Base-by-base conservation (phyloP, 371 early-diverging fungal genomes). In the Lichtheimia ornata region DNA sequence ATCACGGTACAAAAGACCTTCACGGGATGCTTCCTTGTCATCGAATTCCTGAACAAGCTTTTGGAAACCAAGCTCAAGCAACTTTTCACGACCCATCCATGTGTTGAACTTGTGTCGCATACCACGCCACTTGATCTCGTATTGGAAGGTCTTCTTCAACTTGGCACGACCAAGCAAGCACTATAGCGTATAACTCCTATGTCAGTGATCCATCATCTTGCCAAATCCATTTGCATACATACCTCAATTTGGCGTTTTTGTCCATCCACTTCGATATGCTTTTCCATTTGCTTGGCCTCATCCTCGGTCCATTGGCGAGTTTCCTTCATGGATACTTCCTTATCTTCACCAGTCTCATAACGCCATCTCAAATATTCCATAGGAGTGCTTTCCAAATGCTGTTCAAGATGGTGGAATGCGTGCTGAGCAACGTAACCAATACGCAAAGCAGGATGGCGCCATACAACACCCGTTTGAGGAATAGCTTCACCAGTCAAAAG, bases 391-490 rank as follows among this genome's bases (percentile, higher is more conserved):
- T 91, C 91, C 57, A 90, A 67, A 66, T 92, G 93, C 70, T 90
- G 88, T 58, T 91, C 89, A 72, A 92, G 80, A 68, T 92, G 91
- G 72, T 92, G 89, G 90, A 92, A 91, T 58, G 91, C 91, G 67
- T 94, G 92, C 82, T 95, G 95, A 17, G 94, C 91, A 66, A 94
- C 91, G 68, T 93, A 94, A 62, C 89, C 92, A 61, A 91, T 84
- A 67, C 93, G 91, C 27, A 91, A 79, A 63, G 87, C 87, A 51
- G 90, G 90, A 63, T 84, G 84, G 61, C 82, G 79, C 89, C 88
- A 88, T 28, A 92, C 89, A 44, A 76, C 71, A 56, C 90, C 89
- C 14, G 75, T 74, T 64, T 86, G 86, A 41, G 91, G 87, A 17
- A 73, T 67, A 14, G 81, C 64, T 67, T 91, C 89, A 59, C 91